Percentiles rank a stretch among this genome's conserved stretches.
Conservation (phyloP, 2,329 filamentous ascomycete genomes). For the Diplodia sapinea region DNA sequence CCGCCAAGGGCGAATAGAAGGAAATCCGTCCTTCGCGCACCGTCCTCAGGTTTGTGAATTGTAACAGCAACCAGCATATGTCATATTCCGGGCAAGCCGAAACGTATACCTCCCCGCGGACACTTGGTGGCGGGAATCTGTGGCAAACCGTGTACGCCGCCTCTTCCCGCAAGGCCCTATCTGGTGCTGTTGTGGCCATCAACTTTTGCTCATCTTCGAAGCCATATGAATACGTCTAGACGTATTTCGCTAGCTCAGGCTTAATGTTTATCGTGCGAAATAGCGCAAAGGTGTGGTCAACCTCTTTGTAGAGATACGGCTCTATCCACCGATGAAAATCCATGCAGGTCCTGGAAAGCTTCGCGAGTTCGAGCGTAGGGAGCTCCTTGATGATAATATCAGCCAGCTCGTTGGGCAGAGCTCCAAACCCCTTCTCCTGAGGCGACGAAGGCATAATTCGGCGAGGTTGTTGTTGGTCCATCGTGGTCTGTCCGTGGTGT, state of each 20-base stretch:
- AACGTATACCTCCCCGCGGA: too few relatives aligned
- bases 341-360: not conserved
- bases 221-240: not conserved
- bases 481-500: not conserved
- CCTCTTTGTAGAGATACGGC: not conserved
- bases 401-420: not conserved
- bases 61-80: not conserved
- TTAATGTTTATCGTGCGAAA: not conserved
- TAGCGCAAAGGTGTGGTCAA: not conserved
- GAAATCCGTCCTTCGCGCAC: not conserved
- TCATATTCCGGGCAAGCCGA: not conserved
- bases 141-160: too few relatives aligned
- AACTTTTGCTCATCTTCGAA: not conserved
- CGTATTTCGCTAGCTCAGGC: not conserved
- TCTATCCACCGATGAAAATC: not conserved
- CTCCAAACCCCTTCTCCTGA: not conserved
- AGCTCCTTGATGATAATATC: not conserved
- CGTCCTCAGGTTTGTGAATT: not conserved
- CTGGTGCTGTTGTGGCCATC: not conserved
- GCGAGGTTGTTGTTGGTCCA: not conserved
- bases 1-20: too few relatives aligned
- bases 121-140: too few relatives aligned
- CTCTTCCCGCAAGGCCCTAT: not conserved
- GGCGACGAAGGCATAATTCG: too few relatives aligned
- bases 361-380: not conserved